A percentile compares a stretch with the other conserved stretches of the same genome.
Evolutionary conservation across 352 stramenopile species (phyloP).

Genomic region (Pythium brachiatum): DNA sequence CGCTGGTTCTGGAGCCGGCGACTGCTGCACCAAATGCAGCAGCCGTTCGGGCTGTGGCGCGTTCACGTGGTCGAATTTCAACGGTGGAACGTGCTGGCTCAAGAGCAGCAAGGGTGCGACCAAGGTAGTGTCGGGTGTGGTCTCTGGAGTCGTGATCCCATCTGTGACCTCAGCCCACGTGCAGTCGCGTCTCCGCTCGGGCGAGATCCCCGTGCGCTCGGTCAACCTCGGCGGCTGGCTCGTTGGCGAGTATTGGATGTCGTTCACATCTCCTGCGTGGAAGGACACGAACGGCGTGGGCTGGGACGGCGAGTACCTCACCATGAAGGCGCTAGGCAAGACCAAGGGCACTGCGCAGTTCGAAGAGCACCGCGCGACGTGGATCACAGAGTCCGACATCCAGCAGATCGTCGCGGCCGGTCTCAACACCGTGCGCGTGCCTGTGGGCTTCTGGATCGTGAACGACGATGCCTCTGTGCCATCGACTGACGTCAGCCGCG

Average conservation of each 20-base stretch:
- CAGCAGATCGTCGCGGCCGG: constrained; percentile 28
- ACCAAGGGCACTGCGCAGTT: constrained; percentile 29
- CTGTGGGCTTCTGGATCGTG: constrained; percentile 58
- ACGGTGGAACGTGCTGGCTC: constrained; percentile 29
- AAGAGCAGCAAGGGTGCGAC: constrained; percentile 25
- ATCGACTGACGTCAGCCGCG: neutral
- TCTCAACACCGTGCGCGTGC: constrained; percentile 31
- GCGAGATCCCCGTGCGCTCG: constrained; percentile 8
- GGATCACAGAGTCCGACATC: constrained; percentile 52
- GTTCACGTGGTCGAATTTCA: constrained; percentile 21
- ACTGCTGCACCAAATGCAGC: constrained; percentile 24
- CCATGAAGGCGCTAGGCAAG: constrained; percentile 5
- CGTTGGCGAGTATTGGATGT: constrained; percentile 42
- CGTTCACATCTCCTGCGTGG: constrained; percentile 50
- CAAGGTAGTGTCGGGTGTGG: neutral
- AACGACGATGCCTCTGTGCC: constrained; percentile 16
- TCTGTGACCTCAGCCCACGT: neutral
- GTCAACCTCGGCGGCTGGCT: constrained; percentile 55
- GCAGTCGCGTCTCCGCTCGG: constrained; percentile 16
- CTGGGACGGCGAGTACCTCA: constrained; percentile 15
- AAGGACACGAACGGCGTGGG: constrained; percentile 38
- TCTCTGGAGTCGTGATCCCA: constrained; percentile 11
- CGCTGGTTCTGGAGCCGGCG: neutral
- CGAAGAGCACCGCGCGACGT: constrained; percentile 46
- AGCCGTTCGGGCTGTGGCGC: constrained; percentile 10